phyloP scores from a whole-genome alignment of 2,329 filamentous ascomycete genomes.

The Ceratocystis diversiconidia region DNA sequence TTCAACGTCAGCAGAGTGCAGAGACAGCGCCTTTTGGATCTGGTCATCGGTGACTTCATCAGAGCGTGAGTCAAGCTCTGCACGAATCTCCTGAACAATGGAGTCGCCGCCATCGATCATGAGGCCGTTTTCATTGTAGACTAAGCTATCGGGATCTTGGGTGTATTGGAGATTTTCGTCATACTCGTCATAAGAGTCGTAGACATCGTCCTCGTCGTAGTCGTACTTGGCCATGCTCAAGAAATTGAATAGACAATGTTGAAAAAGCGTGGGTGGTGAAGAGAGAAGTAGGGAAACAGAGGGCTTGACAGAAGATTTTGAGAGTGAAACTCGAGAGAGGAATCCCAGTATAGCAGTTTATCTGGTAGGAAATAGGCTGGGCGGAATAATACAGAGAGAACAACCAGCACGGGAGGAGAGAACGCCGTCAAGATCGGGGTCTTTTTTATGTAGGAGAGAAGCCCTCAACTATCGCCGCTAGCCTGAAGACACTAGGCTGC shows the following conservation, averaged over 20 bases:
- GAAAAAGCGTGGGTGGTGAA: neutral
- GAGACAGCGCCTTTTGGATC: slow-evolving; percentile 8
- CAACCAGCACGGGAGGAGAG: neutral
- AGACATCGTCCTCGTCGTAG: slow-evolving; percentile 26
- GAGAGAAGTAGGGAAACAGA: neutral
- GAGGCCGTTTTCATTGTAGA: slow-evolving; percentile 10
- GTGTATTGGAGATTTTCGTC: slow-evolving; percentile 21
- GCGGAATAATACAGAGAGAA: neutral
- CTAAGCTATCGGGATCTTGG: neutral
- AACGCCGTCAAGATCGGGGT: too few species aligned
- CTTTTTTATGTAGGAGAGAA: neutral
- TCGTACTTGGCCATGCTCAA: slow-evolving; percentile 17
- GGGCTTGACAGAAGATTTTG: neutral
- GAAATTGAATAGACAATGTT: neutral
- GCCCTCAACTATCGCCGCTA: neutral
- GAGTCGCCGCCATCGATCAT: slow-evolving; percentile 7
- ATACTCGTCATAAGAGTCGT: slow-evolving; percentile 33
- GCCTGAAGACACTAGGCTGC: neutral
- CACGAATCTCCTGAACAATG: slow-evolving; percentile 1
- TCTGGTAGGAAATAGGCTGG: neutral
- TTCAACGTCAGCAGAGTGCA: neutral
- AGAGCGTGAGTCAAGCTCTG: slow-evolving; percentile 13
- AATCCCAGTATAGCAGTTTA: neutral
- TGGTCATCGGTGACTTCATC: slow-evolving; percentile 13
- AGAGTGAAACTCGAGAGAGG: neutral